Percentiles rank a stretch among this genome's conserved stretches.
phyloP scores from a whole-genome alignment of 768 basidiomycete species.

The Suillus cothurnatus region DNA sequence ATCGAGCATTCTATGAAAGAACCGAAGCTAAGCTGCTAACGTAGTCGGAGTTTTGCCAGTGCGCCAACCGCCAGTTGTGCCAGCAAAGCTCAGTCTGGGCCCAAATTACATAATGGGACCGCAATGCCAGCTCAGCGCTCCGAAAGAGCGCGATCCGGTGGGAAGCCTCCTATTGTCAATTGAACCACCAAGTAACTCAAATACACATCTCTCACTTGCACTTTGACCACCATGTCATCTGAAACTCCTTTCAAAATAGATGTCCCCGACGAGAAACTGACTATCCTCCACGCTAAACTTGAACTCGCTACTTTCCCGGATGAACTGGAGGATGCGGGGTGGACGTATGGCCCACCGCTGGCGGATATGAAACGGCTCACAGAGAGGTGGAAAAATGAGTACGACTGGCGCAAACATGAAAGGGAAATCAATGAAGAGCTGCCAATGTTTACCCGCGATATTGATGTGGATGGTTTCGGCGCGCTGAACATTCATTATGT shows the following conservation, averaged over 20 bases:
- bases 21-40: too few species aligned
- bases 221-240: conserved; percentile 21
- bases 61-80: too few species aligned
- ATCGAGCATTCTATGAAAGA: too few species aligned
- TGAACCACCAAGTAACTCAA: not conserved
- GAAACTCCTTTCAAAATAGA: conserved; percentile 51
- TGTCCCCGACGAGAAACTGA: conserved; percentile 45
- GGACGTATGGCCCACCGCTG: conserved; percentile 56
- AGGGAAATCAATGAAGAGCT: conserved; percentile 41
- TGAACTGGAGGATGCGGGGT: conserved; percentile 52
- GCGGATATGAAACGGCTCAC: conserved; percentile 50
- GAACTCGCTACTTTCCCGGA: conserved; percentile 53
- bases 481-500: conserved; percentile 59
- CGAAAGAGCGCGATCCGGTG: too few species aligned
- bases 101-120: too few species aligned
- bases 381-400: conserved; percentile 51
- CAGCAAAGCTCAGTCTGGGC: too few species aligned
- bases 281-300: conserved; percentile 47
- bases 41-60: too few species aligned
- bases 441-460: conserved; percentile 45
- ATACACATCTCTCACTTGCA: not conserved
- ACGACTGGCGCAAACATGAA: conserved; percentile 60
- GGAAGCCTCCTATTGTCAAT: not conserved
- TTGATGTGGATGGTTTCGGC: conserved; percentile 50
- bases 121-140: not conserved